Conservation (phyloP, 2,329 filamentous ascomycete species). For the Calycina herbarum region DNA sequence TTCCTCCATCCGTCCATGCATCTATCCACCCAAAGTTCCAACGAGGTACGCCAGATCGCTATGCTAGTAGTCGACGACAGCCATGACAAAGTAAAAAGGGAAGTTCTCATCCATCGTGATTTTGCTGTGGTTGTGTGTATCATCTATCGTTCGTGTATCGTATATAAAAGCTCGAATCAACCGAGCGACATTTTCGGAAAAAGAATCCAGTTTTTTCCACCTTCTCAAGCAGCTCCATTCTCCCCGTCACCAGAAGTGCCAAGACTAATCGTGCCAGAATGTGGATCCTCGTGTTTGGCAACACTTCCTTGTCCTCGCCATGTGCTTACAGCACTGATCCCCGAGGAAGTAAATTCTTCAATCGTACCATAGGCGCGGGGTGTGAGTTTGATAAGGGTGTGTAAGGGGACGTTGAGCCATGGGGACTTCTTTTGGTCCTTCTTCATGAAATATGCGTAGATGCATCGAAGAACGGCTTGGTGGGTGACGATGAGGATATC, state of each 20-base stretch:
- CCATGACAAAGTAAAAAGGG: background rate
- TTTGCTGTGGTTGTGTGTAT: background rate
- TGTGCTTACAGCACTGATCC: conserved; percentile 94
- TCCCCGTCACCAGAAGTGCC: conserved; percentile 21
- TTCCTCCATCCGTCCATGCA: background rate
- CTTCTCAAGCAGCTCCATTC: background rate
- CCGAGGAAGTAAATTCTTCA: conserved; percentile 81
- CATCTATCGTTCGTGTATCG: background rate
- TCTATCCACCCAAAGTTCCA: background rate
- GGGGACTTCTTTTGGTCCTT: conserved; percentile 88
- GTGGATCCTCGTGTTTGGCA: conserved; percentile 71
- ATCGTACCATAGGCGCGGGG: conserved; percentile 92
- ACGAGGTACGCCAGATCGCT: conserved; percentile 8
- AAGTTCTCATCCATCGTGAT: background rate
- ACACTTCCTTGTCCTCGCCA: conserved; percentile 93
- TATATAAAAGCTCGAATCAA: conserved; percentile 1
- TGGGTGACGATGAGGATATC: conserved; percentile 98
- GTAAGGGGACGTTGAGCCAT: conserved; percentile 98
- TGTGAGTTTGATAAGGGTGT: conserved; percentile 94
- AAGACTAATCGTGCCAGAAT: conserved; percentile 25
- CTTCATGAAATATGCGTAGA: conserved; percentile 99
- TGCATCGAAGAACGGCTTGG: conserved; percentile 93
- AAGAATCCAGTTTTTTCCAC: background rate
- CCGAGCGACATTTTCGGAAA: background rate
- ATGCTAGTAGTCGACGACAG: background rate